Evolutionary conservation across 2,329 filamentous ascomycete species (phyloP), one percentile per base, ranked within the genome.

Genomic region (Fusarium sp.): DNA sequence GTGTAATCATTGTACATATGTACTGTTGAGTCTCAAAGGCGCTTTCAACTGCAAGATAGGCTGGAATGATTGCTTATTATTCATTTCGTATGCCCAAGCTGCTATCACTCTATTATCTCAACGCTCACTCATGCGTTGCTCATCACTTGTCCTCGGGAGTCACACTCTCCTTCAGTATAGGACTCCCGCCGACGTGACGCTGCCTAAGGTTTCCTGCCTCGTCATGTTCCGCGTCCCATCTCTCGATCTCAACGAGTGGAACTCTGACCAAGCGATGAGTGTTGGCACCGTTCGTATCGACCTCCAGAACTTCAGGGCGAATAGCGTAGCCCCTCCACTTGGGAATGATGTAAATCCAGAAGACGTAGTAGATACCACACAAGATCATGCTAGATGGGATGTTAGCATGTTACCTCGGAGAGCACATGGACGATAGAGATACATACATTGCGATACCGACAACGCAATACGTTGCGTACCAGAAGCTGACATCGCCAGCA

Each of bases 381-480:
- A 79, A n/a, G 8, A 78, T 63, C 32, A 88, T 74, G 29, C 82
- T 85, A 14, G 2, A 6, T 8, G 13, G 6, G 6, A n/a, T 2
- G 8, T 55, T 2, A 55, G 15, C 5, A 32, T 15, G 13, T 1
- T 2, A 6, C 0, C 15, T 3, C 6, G 23, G 14, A 27, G 0
- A 1, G 4, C 3, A 5, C 9, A 2, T 4, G 4, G 10, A 8
- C 0, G 5, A 36, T 4, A 13, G 10, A 10, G 13, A 3, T 15
- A 83, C 84, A 78, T 77, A 87, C 84, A 90, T 81, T 19, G 72
- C 86, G 53, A 91, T 81, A 0, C 88, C 88, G 1, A 85, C 82
- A 1, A 86, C 83, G 15, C 84, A 82, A 63, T 92, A 91, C 0
- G 88, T 91, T 2, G 81, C 88, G 61, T 92, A 92, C 84, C 86